Base-by-base conservation (phyloP, 2,329 filamentous ascomycete genomes). In the Ophiosphaerella narmari region DNA sequence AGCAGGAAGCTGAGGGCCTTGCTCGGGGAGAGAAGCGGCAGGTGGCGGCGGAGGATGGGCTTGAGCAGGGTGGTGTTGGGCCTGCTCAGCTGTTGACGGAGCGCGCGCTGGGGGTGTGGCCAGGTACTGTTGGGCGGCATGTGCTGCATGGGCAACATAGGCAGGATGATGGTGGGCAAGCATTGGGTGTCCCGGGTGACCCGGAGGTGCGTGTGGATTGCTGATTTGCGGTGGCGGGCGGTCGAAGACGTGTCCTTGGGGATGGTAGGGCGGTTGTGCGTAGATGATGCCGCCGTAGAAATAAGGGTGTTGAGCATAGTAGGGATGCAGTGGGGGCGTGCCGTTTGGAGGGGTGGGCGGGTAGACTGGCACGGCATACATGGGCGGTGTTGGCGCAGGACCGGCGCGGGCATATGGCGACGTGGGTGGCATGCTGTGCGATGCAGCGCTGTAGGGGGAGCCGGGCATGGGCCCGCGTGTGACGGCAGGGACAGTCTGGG, bases 401-500 rank as follows among this genome's bases (percentile, higher is more conserved):
- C 74, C 60, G 54, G 72, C 71, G 56, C 74, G 68, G 63, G 74
- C 55, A 77, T 80, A 66, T 74, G 78, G 64, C 70, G 82, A 72
- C 37, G 65, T 62, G 78, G 88, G 86, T 2, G 86, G 70, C 64
- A 82, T 78, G 41, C 74, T 75, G 51, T 83, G 74, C 33, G 74
- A 77, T n/a, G 67, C 49, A 24, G 81, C 76, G 6, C 80, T 75
- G 66, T 83, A 85, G 13, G 81, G 78, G 8, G 82, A 82, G 18
- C 78, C 79, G 29, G 78, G 74, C 82, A 86, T 86, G 5, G 84
- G 91, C 0, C 88, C 84, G 59, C 91, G 84, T 11, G 91, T 93
- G 34, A 95, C 84, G 2, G 90, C 87, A 11, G 92, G 90, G 12
- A 91, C 86, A 50, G 87, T 88, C 70, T 88, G 88, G 55, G 87